Conservation (phyloP, 805 yeast species). For the Starmera caribaea region DNA sequence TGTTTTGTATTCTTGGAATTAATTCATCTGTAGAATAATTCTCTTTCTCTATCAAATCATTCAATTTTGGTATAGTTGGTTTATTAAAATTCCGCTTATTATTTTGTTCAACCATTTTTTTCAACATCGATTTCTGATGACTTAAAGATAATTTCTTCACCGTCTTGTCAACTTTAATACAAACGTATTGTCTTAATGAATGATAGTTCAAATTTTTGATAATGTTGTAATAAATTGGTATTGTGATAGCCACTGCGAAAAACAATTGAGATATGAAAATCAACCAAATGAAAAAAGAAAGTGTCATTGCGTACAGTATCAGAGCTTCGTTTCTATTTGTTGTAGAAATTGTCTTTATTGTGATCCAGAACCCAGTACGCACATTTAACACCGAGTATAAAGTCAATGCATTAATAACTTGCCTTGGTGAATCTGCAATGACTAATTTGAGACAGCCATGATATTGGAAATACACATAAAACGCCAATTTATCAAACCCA, state of each 20-base stretch:
- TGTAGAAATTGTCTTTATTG: conserved; percentile 48
- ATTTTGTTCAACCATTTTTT: conserved; percentile 16
- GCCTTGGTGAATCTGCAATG: conserved; percentile 82
- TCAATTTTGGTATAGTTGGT: conserved; percentile 16
- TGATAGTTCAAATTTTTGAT: conserved; percentile 26
- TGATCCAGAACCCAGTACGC: conserved; percentile 21
- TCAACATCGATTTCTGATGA: conserved; percentile 22
- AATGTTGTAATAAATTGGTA: conserved; percentile 41
- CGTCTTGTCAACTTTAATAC: conserved; percentile 45
- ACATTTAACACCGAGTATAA: conserved; percentile 39
- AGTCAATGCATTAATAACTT: conserved; percentile 72
- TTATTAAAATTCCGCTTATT: conserved; percentile 9
- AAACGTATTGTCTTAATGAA: conserved; percentile 52
- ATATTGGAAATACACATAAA: conserved; percentile 54
- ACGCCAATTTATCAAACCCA: conserved; percentile 57
- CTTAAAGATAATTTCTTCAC: conserved; percentile 42
- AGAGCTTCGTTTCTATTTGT: conserved; percentile 57
- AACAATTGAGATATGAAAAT: conserved; percentile 49
- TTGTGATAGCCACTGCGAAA: conserved; percentile 41
- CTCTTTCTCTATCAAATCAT: conserved; percentile 1
- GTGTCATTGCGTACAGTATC: conserved; percentile 65
- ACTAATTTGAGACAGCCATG: conserved; percentile 54
- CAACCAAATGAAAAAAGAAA: conserved; percentile 67
- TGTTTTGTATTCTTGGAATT: background rate
- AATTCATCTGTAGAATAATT: background rate